Evolutionary conservation across 345 rosid species (phyloP).

Genomic region (Pugionium cornutum): DNA sequence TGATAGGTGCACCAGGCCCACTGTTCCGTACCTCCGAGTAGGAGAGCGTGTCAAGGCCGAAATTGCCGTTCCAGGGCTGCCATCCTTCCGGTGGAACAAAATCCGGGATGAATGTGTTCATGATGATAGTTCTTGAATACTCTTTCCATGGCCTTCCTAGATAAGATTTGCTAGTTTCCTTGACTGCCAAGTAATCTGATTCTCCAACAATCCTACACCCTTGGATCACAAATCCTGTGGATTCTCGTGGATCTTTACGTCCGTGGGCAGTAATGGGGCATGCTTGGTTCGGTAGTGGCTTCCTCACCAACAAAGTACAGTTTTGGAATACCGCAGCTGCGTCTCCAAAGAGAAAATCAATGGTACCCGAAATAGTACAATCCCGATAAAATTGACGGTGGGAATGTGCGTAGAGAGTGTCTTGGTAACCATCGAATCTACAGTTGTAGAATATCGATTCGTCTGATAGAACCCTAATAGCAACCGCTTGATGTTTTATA

Average conservation of each 20-base stretch:
- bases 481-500: conserved; percentile 74
- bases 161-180: conserved; percentile 47
- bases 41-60: conserved; percentile 63
- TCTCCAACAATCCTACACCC: conserved; percentile 65
- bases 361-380: conserved; percentile 74
- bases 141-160: conserved; percentile 76
- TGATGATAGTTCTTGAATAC: conserved; percentile 62
- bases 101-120: conserved; percentile 66
- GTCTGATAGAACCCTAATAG: conserved; percentile 66
- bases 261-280: conserved; percentile 72
- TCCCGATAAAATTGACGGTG: conserved; percentile 91
- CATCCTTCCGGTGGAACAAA: conserved; percentile 74
- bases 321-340: conserved; percentile 69
- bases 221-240: conserved; percentile 70
- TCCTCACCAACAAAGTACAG: conserved; percentile 61
- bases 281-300: conserved; percentile 60
- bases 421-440: conserved; percentile 79
- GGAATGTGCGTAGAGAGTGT: conserved; percentile 76
- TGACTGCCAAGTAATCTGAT: conserved; percentile 45
- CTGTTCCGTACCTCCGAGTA: conserved; percentile 61
- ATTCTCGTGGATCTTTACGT: conserved; percentile 45
- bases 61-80: conserved; percentile 59
- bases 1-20: conserved; percentile 66
- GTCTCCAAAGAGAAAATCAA: conserved; percentile 81
- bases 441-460: conserved; percentile 66